Evolutionary conservation across 768 basidiomycete species (phyloP).

Genomic region (Amanita rimosa): DNA sequence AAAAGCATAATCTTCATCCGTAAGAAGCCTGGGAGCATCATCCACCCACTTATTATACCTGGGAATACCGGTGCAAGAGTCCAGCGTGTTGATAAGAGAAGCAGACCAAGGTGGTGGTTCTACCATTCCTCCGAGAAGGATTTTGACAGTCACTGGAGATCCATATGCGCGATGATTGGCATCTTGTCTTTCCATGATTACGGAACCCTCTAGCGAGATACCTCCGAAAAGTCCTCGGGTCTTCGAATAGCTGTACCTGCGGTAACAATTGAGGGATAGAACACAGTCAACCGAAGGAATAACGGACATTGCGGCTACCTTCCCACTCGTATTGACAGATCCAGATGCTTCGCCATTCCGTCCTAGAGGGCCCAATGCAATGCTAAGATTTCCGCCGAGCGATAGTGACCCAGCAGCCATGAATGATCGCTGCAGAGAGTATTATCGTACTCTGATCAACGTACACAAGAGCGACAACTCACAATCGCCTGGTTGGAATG

Average conservation of each 20-base stretch:
- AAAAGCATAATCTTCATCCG: conserved; percentile 44
- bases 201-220: conserved; percentile 76
- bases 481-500: conserved; percentile 43
- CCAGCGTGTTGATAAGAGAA: conserved; percentile 63
- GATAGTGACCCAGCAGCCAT: conserved; percentile 92
- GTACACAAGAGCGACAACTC: conserved; percentile 16
- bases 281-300: not conserved
- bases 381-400: conserved; percentile 82
- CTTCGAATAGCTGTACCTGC: conserved; percentile 84
- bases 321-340: conserved; percentile 73
- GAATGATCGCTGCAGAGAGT: conserved; percentile 51
- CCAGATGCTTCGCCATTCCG: conserved; percentile 92
- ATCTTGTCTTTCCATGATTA: conserved; percentile 91
- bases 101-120: conserved; percentile 71
- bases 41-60: conserved; percentile 64
- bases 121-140: conserved; percentile 70
- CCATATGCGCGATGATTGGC: conserved; percentile 79
- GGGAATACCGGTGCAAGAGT: conserved; percentile 60
- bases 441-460: conserved; percentile 3
- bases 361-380: conserved; percentile 86
- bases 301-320: conserved; percentile 79
- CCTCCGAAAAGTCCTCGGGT: conserved; percentile 93
- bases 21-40: conserved; percentile 20
- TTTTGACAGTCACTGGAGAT: conserved; percentile 61
- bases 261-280: conserved; percentile 4